Conservation (phyloP, 805 yeast genomes). For the Brettanomyces naardenensis region DNA sequence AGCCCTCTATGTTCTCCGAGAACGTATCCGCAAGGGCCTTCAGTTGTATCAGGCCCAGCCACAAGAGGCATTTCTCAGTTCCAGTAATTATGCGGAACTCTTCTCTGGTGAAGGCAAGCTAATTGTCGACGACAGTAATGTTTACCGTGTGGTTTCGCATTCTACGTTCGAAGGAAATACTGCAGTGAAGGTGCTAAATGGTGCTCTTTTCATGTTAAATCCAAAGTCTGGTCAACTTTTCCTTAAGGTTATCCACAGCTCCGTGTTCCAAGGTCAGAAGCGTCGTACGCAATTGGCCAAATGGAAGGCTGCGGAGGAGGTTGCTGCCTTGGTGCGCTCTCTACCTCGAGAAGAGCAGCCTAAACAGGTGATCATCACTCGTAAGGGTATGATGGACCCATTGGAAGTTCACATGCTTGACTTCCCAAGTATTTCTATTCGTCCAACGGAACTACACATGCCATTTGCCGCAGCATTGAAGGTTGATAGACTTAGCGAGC, state of each 20-base stretch:
- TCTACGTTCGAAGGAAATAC: slow-evolving; percentile 88
- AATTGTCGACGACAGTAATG: slow-evolving; percentile 90
- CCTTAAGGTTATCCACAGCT: slow-evolving; percentile 82
- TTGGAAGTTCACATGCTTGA: slow-evolving; percentile 95
- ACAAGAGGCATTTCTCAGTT: slow-evolving; percentile 82
- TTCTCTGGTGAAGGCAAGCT: slow-evolving; percentile 78
- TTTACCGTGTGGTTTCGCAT: slow-evolving; percentile 87
- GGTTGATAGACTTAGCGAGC: slow-evolving; percentile 69
- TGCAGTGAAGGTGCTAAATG: slow-evolving; percentile 88
- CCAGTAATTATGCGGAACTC: slow-evolving; percentile 83
- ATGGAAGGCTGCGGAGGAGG: slow-evolving; percentile 98
- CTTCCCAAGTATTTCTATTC: slow-evolving; percentile 83
- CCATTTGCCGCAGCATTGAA: slow-evolving; percentile 86
- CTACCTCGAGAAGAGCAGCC: slow-evolving; percentile 94
- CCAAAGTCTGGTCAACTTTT: slow-evolving; percentile 89
- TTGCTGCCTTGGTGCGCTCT: slow-evolving; percentile 82
- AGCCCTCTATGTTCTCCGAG: slow-evolving; percentile 83
- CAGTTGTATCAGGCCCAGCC: slow-evolving; percentile 92
- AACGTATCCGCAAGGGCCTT: slow-evolving; percentile 87
- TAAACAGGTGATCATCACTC: slow-evolving; percentile 78
- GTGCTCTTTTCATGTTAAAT: slow-evolving; percentile 82
- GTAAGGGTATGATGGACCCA: slow-evolving; percentile 91
- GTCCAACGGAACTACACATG: slow-evolving; percentile 81
- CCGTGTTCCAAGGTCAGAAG: slow-evolving; percentile 96
- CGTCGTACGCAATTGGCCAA: slow-evolving; percentile 88